Conservation (phyloP, 331 rosid genomes). For the Prunus yedoensis region DNA sequence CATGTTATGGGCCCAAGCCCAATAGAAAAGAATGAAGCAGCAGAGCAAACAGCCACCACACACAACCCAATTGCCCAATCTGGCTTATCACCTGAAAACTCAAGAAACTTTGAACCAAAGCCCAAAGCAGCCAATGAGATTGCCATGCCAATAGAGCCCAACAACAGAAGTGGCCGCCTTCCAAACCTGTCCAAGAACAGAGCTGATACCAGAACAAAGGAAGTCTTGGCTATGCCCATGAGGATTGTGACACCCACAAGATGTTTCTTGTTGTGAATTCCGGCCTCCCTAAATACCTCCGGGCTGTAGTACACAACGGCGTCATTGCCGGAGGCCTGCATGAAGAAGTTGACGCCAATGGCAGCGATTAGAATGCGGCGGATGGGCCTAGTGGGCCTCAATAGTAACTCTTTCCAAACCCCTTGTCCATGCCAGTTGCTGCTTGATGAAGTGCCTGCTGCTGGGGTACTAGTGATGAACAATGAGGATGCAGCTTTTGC, state of each 20-base stretch:
- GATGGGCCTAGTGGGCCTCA: constrained; percentile 47
- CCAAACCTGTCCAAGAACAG: constrained; percentile 63
- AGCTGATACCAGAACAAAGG: constrained; percentile 56
- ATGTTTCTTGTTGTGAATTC: constrained; percentile 47
- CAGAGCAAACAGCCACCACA: constrained; percentile 51
- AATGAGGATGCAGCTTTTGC: constrained; percentile 47
- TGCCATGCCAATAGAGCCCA: constrained; percentile 70
- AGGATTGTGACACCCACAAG: constrained; percentile 66
- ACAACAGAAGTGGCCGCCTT: constrained; percentile 58
- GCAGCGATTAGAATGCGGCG: constrained; percentile 65
- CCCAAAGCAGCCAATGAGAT: constrained; percentile 59
- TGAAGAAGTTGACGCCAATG: constrained; percentile 74
- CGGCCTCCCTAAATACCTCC: constrained; percentile 60
- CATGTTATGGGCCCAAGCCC: constrained; percentile 90
- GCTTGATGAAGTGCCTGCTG: not conserved
- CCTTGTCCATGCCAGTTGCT: constrained; percentile 36
- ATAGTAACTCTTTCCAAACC: constrained; percentile 63
- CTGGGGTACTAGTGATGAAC: not conserved
- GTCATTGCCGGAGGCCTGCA: constrained; percentile 92
- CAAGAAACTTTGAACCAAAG: constrained; percentile 52
- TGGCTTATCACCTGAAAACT: constrained; percentile 30
- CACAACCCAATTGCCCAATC: constrained; percentile 60
- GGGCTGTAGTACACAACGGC: constrained; percentile 81
- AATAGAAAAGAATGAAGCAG: constrained; percentile 68
- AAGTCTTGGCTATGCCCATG: constrained; percentile 66